Evolutionary conservation across 2,329 filamentous ascomycete species (phyloP), one percentile per base, ranked within the genome.

Genomic region (Mycosphaerella arachidis): DNA sequence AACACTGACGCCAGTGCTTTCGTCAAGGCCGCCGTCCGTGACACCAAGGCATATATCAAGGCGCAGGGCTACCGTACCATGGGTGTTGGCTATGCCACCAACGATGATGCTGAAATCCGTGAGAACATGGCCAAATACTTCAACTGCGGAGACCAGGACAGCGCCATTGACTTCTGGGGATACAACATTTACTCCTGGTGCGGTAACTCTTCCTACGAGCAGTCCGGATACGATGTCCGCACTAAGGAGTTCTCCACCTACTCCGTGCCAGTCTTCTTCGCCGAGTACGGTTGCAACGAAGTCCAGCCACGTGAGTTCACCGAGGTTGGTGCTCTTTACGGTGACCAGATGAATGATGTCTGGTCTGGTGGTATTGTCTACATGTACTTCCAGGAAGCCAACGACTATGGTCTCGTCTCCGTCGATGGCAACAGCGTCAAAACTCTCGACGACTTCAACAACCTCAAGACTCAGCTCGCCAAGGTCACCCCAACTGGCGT

Each of bases 151-250:
- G 76, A 85, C 62, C 73, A 81, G 35, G 78, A 81, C 8, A 77
- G 78, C 72, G 76, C 89, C 62, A 96, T 97, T 67, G 94, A 99
- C 78, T 97, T 95, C 82, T 99, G 92, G 90, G 94, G 94, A 61
- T 97, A 97, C 88, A 99, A 99, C 83, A 96, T 97, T 79, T 99
- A 99, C 84, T 96, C 92, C 56, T 99, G 94, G 94, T 99, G 94
- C 75, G 94, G 93, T 68, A 76, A 92, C 68, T 96, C 90, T 72
- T 85, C 81, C 70, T 94, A 89, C 79, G 72, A 81, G 37, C 73
- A 82, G 61, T 97, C 94, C 3, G 91, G 91, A 57, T 99, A 92
- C 78, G 82, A 88, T 66, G 82, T 86, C 58, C 89, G 93, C 75
- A 92, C 92, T 68, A 77, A 90, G 66, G 93, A 97, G 79, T 99